Evolutionary conservation across 2,329 filamentous ascomycete species (phyloP), one percentile per base, ranked within the genome.

Genomic region (Lachnellula hyalina): DNA sequence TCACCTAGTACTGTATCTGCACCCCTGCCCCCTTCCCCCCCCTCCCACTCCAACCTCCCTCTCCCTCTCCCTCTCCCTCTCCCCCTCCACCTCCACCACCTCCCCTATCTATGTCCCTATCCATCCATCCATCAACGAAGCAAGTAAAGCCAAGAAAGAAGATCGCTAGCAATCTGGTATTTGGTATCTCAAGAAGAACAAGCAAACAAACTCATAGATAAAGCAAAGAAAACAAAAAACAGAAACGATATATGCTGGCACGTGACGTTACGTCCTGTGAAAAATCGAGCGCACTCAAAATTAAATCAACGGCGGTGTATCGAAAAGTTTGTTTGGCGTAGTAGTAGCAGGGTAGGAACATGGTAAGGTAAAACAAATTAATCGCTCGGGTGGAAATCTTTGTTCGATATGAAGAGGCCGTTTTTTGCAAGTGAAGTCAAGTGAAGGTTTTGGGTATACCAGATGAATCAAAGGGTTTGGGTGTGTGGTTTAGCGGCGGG

Each of bases 101-200:
- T 14, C 40, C 17, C 11, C 5, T 17, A 1, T 17, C 19, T 19
- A 19, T 15, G 1, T 21, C 19, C 19, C 41, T 9, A n/a, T 21
- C 2, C 12, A 15, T 19, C 14, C 38, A 40, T 5, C 41, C 17
- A 44, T 21, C 7, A 25, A 23, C 5, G 5, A 19, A 51, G 19
- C 19, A 44, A 40, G 17, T 25, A 47, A 48, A 49, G 49, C 40
- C 34, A 32, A 53, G 42, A 55, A 58, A 15, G 48, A 54, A 62
- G 56, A 63, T 64, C 56, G 57, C 62, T 64, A 61, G 60, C 62
- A 64, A 63, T 64, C 62, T 58, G 57, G 49, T 53, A 47, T 57
- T 63, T 32, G 59, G 60, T 64, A 64, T 64, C 60, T 64, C 54
- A 58, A 59, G 44, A 58, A 59, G 47, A 47, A 46, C 12, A 36